Percentiles rank a stretch among this genome's conserved stretches.
phyloP scores from a whole-genome alignment of 768 basidiomycete genomes.

The Agaricus subrufescens region DNA sequence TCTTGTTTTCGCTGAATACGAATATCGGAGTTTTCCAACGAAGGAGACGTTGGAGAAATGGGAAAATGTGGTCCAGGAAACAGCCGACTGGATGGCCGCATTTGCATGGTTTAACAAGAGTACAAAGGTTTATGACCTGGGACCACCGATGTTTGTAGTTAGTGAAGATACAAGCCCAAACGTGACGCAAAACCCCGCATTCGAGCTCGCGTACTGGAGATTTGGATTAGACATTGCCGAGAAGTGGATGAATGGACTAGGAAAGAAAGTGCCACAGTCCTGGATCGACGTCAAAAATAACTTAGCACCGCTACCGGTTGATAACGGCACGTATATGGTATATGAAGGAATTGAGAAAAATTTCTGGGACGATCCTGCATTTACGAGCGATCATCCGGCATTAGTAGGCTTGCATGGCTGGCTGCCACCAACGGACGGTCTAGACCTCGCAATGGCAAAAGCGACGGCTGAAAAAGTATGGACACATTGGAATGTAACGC shows the following conservation, averaged over 20 bases:
- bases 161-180: conserved; percentile 55
- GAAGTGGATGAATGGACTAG: conserved; percentile 41
- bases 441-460: conserved; percentile 42
- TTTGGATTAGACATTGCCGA: conserved; percentile 45
- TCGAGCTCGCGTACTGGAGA: conserved; percentile 57
- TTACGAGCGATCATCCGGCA: conserved; percentile 55
- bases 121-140: conserved; percentile 47
- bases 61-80: conserved; percentile 43
- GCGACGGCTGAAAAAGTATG: conserved; percentile 50
- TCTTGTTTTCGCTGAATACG: conserved; percentile 52
- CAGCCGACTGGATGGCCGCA: conserved; percentile 57
- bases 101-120: conserved; percentile 49
- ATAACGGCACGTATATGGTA: conserved; percentile 46
- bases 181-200: conserved; percentile 49
- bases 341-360: conserved; percentile 49
- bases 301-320: conserved; percentile 47
- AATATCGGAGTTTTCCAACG: conserved; percentile 42
- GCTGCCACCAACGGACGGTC: conserved; percentile 45
- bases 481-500: conserved; percentile 48
- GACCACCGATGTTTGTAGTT: conserved; percentile 55
- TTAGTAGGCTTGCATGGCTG: conserved; percentile 54
- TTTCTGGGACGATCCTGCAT: conserved; percentile 48
- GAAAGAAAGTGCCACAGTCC: conserved; percentile 30
- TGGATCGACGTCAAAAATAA: conserved; percentile 43
- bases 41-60: conserved; percentile 42